Percentiles rank a stretch among this genome's conserved stretches.
Evolutionary conservation across 192 early-diverging fungal species (phyloP).

Genomic region (Geranomyces variabilis): DNA sequence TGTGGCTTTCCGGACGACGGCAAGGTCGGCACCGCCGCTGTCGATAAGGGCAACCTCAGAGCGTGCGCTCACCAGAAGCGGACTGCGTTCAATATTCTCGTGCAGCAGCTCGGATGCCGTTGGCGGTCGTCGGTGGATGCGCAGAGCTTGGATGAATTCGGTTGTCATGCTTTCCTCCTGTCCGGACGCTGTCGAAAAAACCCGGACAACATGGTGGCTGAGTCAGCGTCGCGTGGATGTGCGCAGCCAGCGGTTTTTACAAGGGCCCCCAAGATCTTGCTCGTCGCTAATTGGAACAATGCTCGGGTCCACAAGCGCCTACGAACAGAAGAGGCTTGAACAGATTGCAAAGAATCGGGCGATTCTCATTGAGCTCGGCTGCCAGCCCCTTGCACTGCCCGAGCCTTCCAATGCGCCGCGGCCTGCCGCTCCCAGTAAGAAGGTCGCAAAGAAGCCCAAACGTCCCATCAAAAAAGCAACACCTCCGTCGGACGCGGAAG

Average conservation of each 20-base stretch:
- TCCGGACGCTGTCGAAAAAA: no score
- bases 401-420: no score
- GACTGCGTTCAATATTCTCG: not conserved
- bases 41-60: not conserved
- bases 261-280: no score
- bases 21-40: not conserved
- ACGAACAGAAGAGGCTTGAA: slow-evolving; percentile 11
- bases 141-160: slow-evolving; percentile 15
- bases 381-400: not conserved
- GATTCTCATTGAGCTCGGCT: slow-evolving; percentile 4
- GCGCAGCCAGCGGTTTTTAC: no score
- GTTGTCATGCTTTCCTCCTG: slow-evolving; percentile 10
- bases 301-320: no score
- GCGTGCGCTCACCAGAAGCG: not conserved
- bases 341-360: slow-evolving; percentile 16
- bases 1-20: not conserved
- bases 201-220: no score
- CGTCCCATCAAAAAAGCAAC: not conserved
- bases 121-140: not conserved
- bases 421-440: no score
- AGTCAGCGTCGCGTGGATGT: no score
- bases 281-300: no score
- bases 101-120: slow-evolving; percentile 21
- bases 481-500: not conserved
- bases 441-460: slow-evolving; percentile 2